Percentiles rank a stretch among this genome's conserved stretches.
These are phyloP conservation scores for Urostyla sp. DNA, from an alignment of 73 alveolate species.

Conservation along the genomic window DNA sequence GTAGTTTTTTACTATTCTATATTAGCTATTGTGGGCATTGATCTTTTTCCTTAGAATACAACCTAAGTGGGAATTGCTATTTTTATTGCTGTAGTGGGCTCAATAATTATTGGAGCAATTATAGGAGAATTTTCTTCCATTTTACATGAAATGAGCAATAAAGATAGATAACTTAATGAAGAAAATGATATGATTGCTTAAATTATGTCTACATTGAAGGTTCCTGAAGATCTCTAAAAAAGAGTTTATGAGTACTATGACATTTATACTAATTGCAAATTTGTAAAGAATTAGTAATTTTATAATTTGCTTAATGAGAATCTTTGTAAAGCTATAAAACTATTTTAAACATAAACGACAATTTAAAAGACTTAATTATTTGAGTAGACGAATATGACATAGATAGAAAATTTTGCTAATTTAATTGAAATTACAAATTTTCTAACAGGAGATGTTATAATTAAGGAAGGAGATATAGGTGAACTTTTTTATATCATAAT, in stretches of 20 bases:
- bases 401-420: conserved; percentile 46
- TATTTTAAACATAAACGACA: conserved; percentile 40
- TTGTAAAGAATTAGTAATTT: conserved; percentile 23
- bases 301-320: conserved; percentile 32
- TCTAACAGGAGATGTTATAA: conserved; percentile 58
- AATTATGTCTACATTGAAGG: conserved; percentile 35
- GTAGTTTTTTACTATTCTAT: conserved; percentile 60
- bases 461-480: conserved; percentile 63
- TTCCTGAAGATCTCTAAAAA: conserved; percentile 39
- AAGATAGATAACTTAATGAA: conserved; percentile 25
- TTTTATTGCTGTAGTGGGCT: conserved; percentile 1
- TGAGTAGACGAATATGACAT: background rate
- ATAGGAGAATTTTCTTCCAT: conserved; percentile 70
- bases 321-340: conserved; percentile 20
- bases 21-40: conserved; percentile 67
- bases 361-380: background rate
- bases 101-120: conserved; percentile 57
- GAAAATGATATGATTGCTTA: conserved; percentile 53
- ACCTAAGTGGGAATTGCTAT: conserved; percentile 38
- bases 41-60: conserved; percentile 48
- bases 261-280: background rate
- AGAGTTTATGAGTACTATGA: conserved; percentile 58
- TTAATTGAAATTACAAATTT: conserved; percentile 4
- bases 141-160: conserved; percentile 19
- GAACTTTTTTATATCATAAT: conserved; percentile 46